phyloP scores from a whole-genome alignment of 2,329 filamentous ascomycete genomes.

The Penicillium sp. region DNA sequence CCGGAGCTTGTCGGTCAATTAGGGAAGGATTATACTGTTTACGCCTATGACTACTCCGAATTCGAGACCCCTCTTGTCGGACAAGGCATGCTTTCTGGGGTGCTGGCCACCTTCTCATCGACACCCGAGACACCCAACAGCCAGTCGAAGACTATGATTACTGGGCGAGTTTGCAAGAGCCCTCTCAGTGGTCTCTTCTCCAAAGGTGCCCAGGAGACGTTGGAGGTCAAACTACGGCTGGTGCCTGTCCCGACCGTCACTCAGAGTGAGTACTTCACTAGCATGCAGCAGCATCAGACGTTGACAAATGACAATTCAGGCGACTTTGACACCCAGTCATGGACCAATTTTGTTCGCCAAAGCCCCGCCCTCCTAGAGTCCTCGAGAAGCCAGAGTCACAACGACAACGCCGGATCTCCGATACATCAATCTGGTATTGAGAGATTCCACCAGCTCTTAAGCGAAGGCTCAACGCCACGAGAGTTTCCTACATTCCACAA shows the following conservation, averaged over 20 bases:
- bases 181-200: constrained; percentile 75
- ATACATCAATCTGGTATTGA: constrained; percentile 47
- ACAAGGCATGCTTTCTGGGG: constrained; percentile 90
- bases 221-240: constrained; percentile 89
- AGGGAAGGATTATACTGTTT: constrained; percentile 87
- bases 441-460: constrained; percentile 46
- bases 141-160: constrained; percentile 68
- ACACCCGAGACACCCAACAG: constrained; percentile 50
- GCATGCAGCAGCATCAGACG: constrained; percentile 61
- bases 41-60: constrained; percentile 95
- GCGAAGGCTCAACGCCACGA: constrained; percentile 45
- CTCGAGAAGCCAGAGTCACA: constrained; percentile 24
- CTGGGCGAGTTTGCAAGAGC: constrained; percentile 86
- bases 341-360: constrained; percentile 73
- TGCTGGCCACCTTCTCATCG: constrained; percentile 62
- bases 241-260: constrained; percentile 69
- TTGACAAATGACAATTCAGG: constrained; percentile 58
- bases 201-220: constrained; percentile 75
- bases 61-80: constrained; percentile 89
- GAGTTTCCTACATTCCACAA: constrained; percentile 36
- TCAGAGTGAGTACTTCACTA: constrained; percentile 61
- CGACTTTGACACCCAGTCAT: constrained; percentile 70
- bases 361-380: constrained; percentile 54
- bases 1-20: constrained; percentile 78
- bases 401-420: constrained; percentile 32